Percentiles rank a stretch among this genome's conserved stretches.
Evolutionary conservation across 805 yeast species (phyloP).

Genomic region (Cyberlindnera veronae): DNA sequence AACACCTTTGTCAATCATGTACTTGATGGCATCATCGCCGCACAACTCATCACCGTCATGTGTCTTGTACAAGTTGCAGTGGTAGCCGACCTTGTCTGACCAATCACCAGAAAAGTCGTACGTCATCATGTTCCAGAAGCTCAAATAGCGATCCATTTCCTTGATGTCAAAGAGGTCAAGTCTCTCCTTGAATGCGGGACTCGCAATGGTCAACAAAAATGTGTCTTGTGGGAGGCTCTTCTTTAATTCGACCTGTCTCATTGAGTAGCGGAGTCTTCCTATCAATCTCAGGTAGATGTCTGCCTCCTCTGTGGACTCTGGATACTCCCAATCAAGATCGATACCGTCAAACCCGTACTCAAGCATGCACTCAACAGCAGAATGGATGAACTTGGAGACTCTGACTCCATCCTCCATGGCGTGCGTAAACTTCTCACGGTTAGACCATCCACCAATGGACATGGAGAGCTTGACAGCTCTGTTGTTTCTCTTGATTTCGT

Average conservation of each 20-base stretch:
- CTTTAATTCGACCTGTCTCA: slow-evolving; percentile 37
- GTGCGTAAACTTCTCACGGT: slow-evolving; percentile 44
- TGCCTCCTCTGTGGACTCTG: slow-evolving; percentile 46
- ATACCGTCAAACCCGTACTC: slow-evolving; percentile 79
- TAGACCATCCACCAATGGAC: slow-evolving; percentile 85
- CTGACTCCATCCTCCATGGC: slow-evolving; percentile 36
- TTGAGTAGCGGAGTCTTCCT: slow-evolving; percentile 33
- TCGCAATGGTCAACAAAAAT: slow-evolving; percentile 64
- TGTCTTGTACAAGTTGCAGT: slow-evolving; percentile 57
- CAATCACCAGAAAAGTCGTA: slow-evolving; percentile 85
- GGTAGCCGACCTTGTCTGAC: slow-evolving; percentile 60
- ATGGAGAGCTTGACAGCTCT: slow-evolving; percentile 52
- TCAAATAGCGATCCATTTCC: slow-evolving; percentile 55
- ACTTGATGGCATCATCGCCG: slow-evolving; percentile 45
- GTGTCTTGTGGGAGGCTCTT: slow-evolving; percentile 23
- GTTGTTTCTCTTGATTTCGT: slow-evolving; percentile 39
- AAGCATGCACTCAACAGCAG: slow-evolving; percentile 45
- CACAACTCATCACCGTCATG: slow-evolving; percentile 38
- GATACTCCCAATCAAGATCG: slow-evolving; percentile 96
- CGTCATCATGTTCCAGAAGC: slow-evolving; percentile 86
- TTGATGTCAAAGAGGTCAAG: slow-evolving; percentile 40
- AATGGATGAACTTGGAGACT: slow-evolving; percentile 44
- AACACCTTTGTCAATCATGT: slow-evolving; percentile 42
- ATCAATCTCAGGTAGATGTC: slow-evolving; percentile 42
- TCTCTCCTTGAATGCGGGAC: slow-evolving; percentile 60